phyloP scores from a whole-genome alignment of 1,284 basidiomycete genomes.

The Ustilago vetiveriae region DNA sequence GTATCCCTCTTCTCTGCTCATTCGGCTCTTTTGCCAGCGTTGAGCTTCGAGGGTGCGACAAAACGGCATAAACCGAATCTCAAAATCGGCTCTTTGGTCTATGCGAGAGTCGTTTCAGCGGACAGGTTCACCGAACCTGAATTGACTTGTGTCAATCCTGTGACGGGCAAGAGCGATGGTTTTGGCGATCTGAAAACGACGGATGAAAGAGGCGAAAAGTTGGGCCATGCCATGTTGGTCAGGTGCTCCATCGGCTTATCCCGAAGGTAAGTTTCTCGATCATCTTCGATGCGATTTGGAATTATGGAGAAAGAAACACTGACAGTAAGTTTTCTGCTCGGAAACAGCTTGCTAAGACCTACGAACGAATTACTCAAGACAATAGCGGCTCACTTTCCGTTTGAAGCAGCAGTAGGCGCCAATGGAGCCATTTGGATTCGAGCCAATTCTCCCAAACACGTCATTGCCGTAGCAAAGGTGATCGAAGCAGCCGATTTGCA shows the following conservation, averaged over 20 bases:
- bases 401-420: constrained; percentile 62
- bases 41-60: constrained; percentile 65
- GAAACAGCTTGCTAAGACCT: constrained; percentile 37
- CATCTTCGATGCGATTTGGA: background rate
- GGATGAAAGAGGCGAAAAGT: constrained; percentile 34
- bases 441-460: constrained; percentile 41
- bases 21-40: constrained; percentile 53
- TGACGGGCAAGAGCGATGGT: constrained; percentile 60
- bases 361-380: constrained; percentile 44
- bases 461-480: constrained; percentile 54
- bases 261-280: constrained; percentile 22
- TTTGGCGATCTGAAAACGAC: constrained; percentile 60
- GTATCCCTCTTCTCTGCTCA: constrained; percentile 57
- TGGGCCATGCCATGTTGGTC: constrained; percentile 42
- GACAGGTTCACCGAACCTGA: constrained; percentile 62
- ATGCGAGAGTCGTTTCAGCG: constrained; percentile 54
- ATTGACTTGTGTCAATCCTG: constrained; percentile 60
- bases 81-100: constrained; percentile 59
- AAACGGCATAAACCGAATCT: constrained; percentile 65
- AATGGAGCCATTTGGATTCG: constrained; percentile 63
- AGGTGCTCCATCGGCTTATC: constrained; percentile 38
- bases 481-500: constrained; percentile 44
- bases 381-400: constrained; percentile 57
- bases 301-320: background rate
- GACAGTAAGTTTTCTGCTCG: background rate